Base-by-base conservation (phyloP, 345 rosid genomes). In the Rhizophora mangle region DNA sequence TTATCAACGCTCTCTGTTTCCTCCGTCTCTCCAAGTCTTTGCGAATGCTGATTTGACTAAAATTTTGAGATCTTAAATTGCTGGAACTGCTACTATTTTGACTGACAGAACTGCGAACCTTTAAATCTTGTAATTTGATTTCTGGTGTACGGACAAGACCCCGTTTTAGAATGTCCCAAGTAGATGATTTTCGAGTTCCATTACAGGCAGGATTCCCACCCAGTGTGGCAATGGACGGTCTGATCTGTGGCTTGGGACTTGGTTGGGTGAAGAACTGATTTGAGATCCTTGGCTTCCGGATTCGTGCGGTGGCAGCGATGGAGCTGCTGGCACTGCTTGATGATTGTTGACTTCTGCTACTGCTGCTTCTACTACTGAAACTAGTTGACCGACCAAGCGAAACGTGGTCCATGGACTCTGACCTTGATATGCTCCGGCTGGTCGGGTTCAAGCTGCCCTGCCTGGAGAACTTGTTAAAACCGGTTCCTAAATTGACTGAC, bases 121-220 rank as follows among this genome's bases (percentile, higher is more conserved):
- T 89, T 55, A 79, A 76, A 65, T 80, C 85, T 51, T 82, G 79
- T 24, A 85, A 68, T 56, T 92, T 92, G 37, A 95, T 89, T 62
- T 86, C 97, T 11, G 99, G 99, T 0, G 88, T 78, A 6, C 90
- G 90, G 62, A 92, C 90, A 69, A 90, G 68, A 8, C 99, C 92
- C 8, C 85, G 58, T 61, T 88, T 63, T 59, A 95, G 77, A 51
- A 88, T 77, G 22, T 86, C 93, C 99, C 99, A 89, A 19, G 84
- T 62, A 1, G 96, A 78, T 3, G 88, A 83, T 68, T 76, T 87
- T 22, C 80, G 79, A 70, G 37, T 80, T 73, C 85, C 60, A 78
- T 52, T 78, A 22, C 7, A 11, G 5, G 65, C 60, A 9, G 64
- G 16, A 71, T 55, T 82, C 58, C 59, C 22, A 55, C 36, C 80